Conservation (phyloP, 2,329 filamentous ascomycete genomes). For the Aspergillus tamarii region DNA sequence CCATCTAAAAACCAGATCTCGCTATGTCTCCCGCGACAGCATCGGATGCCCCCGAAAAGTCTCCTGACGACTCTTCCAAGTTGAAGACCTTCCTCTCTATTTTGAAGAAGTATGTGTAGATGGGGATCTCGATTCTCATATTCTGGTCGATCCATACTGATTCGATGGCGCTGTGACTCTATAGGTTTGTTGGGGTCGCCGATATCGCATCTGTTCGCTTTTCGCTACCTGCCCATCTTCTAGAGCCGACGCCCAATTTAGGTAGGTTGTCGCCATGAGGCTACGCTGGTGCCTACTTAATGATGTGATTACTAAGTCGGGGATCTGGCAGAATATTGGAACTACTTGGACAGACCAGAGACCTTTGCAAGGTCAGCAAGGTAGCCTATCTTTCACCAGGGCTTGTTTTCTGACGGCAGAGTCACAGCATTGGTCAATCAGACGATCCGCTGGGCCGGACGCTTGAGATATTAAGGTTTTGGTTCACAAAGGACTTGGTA, state of each 20-base stretch:
- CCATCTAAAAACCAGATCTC: background rate
- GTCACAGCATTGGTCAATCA: slow-evolving; percentile 74
- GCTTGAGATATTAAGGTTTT: slow-evolving; percentile 92
- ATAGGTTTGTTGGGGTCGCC: slow-evolving; percentile 90
- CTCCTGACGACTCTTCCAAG: slow-evolving; percentile 80
- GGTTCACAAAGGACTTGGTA: slow-evolving; percentile 95
- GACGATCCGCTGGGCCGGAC: slow-evolving; percentile 91
- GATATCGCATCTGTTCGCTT: slow-evolving; percentile 96
- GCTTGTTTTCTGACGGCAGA: slow-evolving; percentile 40
- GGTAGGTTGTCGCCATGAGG: slow-evolving; percentile 45
- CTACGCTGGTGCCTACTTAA: background rate
- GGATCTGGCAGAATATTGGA: slow-evolving; percentile 80
- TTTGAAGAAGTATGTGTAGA: slow-evolving; percentile 70
- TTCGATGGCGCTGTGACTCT: slow-evolving; percentile 34
- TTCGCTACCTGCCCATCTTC: slow-evolving; percentile 89
- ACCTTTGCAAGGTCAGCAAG: slow-evolving; percentile 70
- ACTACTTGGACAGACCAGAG: slow-evolving; percentile 93
- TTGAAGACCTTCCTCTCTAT: slow-evolving; percentile 86
- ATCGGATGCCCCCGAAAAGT: slow-evolving; percentile 53
- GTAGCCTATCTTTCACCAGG: slow-evolving; percentile 22
- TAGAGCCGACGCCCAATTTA: slow-evolving; percentile 94
- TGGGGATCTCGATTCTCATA: background rate
- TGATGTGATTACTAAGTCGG: slow-evolving; percentile 4
- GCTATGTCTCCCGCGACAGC: slow-evolving; percentile 36
- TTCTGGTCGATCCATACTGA: background rate